phyloP scores from a whole-genome alignment of 2,329 filamentous ascomycete species.

The Torrubiellomyces zombiae region DNA sequence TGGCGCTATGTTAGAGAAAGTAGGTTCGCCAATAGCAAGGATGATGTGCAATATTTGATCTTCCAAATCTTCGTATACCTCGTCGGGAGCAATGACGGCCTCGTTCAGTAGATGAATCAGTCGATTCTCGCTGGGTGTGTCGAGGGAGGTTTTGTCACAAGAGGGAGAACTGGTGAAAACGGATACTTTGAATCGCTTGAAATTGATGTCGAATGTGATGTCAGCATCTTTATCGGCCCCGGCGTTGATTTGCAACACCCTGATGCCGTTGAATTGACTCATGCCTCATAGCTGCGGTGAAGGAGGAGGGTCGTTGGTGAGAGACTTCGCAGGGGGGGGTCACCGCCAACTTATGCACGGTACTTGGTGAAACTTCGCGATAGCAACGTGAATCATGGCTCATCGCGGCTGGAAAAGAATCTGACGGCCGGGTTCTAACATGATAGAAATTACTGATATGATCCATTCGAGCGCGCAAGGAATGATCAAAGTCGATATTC shows the following conservation, averaged over 20 bases:
- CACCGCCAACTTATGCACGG: too few relatives aligned
- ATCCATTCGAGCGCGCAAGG: too few relatives aligned
- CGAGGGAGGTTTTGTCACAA: not conserved
- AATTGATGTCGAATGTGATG: constrained; percentile 1
- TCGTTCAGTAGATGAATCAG: not conserved
- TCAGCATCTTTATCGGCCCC: not conserved
- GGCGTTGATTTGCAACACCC: not conserved
- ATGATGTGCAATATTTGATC: not conserved
- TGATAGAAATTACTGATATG: too few relatives aligned
- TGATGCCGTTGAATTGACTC: not conserved
- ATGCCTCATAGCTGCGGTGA: too few relatives aligned
- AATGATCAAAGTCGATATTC: too few relatives aligned
- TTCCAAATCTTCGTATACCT: constrained; percentile 1
- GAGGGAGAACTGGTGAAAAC: not conserved
- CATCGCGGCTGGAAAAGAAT: too few relatives aligned
- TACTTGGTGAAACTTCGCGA: too few relatives aligned
- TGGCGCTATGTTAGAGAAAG: not conserved
- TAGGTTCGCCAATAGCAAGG: not conserved
- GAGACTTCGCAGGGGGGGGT: too few relatives aligned
- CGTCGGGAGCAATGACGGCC: constrained; percentile 1
- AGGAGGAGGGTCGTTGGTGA: too few relatives aligned
- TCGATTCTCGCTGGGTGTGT: not conserved
- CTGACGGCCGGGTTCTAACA: too few relatives aligned
- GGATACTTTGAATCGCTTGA: constrained; percentile 1
- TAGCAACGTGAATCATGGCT: too few relatives aligned